Conservation (phyloP, 2,329 filamentous ascomycete genomes). For the Ceratocystis smalleyi region DNA sequence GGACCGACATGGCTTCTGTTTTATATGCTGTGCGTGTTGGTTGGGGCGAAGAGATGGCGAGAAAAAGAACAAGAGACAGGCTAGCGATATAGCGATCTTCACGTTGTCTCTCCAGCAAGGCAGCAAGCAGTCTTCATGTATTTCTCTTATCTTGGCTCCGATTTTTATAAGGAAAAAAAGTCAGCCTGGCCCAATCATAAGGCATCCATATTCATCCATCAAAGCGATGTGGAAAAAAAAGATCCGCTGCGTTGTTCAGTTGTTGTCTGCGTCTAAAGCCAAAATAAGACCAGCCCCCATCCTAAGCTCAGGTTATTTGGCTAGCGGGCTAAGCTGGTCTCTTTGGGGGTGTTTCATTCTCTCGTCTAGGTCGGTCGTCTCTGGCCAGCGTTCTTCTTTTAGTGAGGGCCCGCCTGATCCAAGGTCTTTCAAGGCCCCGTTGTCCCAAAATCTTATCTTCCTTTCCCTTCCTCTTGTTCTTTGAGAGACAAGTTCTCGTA, state of each 20-base stretch:
- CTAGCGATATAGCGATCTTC: background rate
- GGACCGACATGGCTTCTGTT: constrained; percentile 2
- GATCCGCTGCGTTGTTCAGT: background rate
- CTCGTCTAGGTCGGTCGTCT: background rate
- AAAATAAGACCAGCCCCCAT: background rate
- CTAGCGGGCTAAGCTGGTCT: background rate
- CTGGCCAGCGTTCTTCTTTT: background rate
- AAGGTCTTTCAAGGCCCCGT: background rate
- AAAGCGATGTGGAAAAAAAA: background rate
- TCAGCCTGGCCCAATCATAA: background rate
- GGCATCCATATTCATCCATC: background rate
- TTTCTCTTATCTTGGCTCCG: background rate
- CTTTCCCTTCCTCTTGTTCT: background rate
- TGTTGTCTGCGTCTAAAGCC: background rate
- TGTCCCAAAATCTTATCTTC: background rate
- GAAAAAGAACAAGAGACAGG: background rate
- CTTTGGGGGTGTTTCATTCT: background rate
- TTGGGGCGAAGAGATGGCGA: background rate
- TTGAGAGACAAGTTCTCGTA: background rate
- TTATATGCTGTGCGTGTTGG: background rate
- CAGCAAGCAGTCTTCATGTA: background rate
- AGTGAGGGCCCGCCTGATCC: background rate
- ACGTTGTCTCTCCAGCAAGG: no score
- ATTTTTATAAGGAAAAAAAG: background rate
- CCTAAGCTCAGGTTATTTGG: background rate